Percentiles rank a stretch among this genome's conserved stretches.
Evolutionary conservation across 1,139 yeast genomes (phyloP).

Genomic region (Suhomyces wounanorum): DNA sequence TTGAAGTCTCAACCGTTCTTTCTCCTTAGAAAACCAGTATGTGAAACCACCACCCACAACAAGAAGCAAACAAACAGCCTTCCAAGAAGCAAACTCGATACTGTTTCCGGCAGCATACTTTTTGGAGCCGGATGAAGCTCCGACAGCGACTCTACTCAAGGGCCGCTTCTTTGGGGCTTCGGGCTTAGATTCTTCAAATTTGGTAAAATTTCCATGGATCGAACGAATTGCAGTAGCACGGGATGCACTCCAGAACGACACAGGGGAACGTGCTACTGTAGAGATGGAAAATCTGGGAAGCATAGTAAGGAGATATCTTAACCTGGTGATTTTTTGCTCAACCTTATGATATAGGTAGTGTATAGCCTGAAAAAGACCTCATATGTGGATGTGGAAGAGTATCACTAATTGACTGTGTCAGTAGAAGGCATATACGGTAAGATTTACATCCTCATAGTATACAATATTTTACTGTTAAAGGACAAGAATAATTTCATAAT

Average conservation of each 20-base stretch:
- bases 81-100: conserved; percentile 85
- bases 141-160: conserved; percentile 52
- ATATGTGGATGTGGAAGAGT: no score
- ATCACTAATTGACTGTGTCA: no score
- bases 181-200: conserved; percentile 7
- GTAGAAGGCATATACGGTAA: no score
- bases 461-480: no score
- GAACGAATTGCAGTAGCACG: background rate
- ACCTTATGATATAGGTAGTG: background rate
- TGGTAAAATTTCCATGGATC: conserved; percentile 1
- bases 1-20: conserved; percentile 69
- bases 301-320: background rate
- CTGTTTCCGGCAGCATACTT: conserved; percentile 38
- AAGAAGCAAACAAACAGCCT: conserved; percentile 67
- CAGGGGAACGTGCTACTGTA: background rate
- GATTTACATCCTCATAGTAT: no score
- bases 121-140: conserved; percentile 33
- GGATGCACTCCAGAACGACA: background rate
- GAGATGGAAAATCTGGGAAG: background rate
- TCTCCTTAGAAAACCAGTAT: conserved; percentile 68
- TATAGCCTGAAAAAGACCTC: background rate
- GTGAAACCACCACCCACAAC: conserved; percentile 71
- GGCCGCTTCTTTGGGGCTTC: conserved; percentile 35
- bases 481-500: no score
- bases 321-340: conserved; percentile 1